A percentile compares a stretch with the other conserved stretches of the same genome.
Evolutionary conservation across 2,329 filamentous ascomycete species (phyloP).

Genomic region (Aspergillus sp.): DNA sequence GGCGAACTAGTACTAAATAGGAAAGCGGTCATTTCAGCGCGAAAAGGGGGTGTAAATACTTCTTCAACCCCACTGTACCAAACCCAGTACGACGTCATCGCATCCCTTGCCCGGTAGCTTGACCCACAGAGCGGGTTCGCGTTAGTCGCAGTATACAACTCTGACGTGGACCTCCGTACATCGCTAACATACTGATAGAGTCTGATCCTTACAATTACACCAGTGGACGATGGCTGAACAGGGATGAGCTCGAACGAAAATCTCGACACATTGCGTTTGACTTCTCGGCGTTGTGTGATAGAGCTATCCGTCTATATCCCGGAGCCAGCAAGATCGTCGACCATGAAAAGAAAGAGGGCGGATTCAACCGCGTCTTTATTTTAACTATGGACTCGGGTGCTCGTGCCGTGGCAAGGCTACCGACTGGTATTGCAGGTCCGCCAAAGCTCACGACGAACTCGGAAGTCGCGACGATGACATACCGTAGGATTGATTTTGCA

Average conservation of each 20-base stretch:
- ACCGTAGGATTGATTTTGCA: conserved; percentile 30
- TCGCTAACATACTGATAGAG: conserved; percentile 1
- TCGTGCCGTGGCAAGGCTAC: conserved; percentile 43
- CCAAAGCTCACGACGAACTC: conserved; percentile 40
- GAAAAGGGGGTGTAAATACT: too few relatives aligned
- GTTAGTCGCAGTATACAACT: background rate
- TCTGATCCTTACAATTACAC: conserved; percentile 34
- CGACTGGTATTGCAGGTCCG: conserved; percentile 41
- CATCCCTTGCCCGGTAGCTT: background rate
- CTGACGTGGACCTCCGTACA: background rate
- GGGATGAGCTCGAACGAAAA: conserved; percentile 39
- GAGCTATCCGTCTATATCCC: conserved; percentile 35
- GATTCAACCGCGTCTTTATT: conserved; percentile 48
- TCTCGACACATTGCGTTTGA: conserved; percentile 42
- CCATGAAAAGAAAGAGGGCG: conserved; percentile 47
- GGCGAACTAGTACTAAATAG: too few relatives aligned
- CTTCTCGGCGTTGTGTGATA: conserved; percentile 39
- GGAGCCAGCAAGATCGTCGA: conserved; percentile 34
- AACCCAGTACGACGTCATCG: background rate
- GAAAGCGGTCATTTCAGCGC: too few relatives aligned
- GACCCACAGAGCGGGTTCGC: background rate
- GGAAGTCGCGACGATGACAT: conserved; percentile 50
- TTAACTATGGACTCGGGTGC: conserved; percentile 41
- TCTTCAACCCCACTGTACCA: too few relatives aligned
- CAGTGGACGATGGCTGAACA: conserved; percentile 39